phyloP scores from a whole-genome alignment of 2,329 filamentous ascomycete genomes.

The Myriosclerotinia duriaeana region DNA sequence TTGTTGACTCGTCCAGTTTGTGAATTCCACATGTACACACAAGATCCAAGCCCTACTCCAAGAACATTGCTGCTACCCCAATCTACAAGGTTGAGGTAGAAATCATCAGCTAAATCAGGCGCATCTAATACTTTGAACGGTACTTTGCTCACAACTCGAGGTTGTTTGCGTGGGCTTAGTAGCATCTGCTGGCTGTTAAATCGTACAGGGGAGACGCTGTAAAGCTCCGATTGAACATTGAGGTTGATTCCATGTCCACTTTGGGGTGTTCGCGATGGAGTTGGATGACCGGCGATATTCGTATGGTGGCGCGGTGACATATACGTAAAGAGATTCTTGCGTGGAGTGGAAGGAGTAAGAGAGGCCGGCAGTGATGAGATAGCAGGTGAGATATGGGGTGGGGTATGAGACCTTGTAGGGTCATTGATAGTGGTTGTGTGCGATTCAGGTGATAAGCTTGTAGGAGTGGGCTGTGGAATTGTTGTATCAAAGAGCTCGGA shows the following conservation, averaged over 20 bases:
- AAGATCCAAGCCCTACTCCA: constrained; percentile 86
- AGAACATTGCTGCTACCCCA: constrained; percentile 96
- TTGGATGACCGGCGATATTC: constrained; percentile 75
- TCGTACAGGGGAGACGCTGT: constrained; percentile 91
- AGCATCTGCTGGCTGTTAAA: constrained; percentile 92
- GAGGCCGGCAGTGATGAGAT: constrained; percentile 66
- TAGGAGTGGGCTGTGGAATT: constrained; percentile 75
- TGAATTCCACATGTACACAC: constrained; percentile 98
- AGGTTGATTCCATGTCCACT: constrained; percentile 85
- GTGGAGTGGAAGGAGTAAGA: constrained; percentile 88
- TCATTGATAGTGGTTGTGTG: constrained; percentile 60
- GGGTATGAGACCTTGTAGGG: constrained; percentile 75
- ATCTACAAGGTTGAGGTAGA: constrained; percentile 95
- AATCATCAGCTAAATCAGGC: constrained; percentile 93
- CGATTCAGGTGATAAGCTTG: constrained; percentile 60
- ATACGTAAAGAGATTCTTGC: constrained; percentile 96
- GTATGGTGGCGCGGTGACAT: constrained; percentile 70
- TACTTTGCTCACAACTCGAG: constrained; percentile 88
- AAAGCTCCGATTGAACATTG: constrained; percentile 87
- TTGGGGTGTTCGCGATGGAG: constrained; percentile 84
- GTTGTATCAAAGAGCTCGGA: constrained; percentile 90
- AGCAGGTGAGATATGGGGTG: constrained; percentile 62
- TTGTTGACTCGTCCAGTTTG: constrained; percentile 88
- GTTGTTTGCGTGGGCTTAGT: constrained; percentile 83
- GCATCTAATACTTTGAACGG: constrained; percentile 98